phyloP scores from a whole-genome alignment of 2,329 filamentous ascomycete species.

The Blastomyces gilchristii region DNA sequence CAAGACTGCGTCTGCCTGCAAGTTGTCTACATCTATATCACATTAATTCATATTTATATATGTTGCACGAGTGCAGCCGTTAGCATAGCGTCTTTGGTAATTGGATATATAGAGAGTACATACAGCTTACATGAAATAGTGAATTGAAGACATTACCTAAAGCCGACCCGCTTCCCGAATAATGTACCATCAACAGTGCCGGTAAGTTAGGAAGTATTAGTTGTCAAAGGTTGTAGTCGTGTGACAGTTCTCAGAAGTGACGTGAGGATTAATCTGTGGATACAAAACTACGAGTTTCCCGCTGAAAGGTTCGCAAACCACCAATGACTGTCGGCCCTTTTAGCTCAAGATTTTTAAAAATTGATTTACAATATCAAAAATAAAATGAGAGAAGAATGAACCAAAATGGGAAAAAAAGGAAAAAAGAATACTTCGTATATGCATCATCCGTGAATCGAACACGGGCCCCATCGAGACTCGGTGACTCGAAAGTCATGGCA shows the following conservation, averaged over 20 bases:
- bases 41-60: neutral
- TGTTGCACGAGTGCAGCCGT: neutral
- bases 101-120: neutral
- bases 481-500: neutral
- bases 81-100: conserved; percentile 3
- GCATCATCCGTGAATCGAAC: conserved; percentile 41
- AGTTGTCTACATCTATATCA: neutral
- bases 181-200: too few species aligned
- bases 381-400: neutral
- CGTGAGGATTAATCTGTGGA: too few species aligned
- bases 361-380: too few species aligned
- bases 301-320: too few species aligned
- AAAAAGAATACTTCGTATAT: conserved; percentile 10
- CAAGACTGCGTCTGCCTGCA: neutral
- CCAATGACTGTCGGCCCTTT: too few species aligned
- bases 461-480: conserved; percentile 35
- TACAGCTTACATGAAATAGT: neutral
- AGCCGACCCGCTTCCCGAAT: too few species aligned
- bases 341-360: too few species aligned
- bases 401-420: neutral
- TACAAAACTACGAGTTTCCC: too few species aligned
- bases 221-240: too few species aligned
- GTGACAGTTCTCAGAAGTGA: too few species aligned
- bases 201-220: too few species aligned
- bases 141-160: neutral